Percentiles rank a stretch among this genome's conserved stretches.
Conservation (phyloP, 1,284 basidiomycete genomes). For the Moesziomyces sp. region DNA sequence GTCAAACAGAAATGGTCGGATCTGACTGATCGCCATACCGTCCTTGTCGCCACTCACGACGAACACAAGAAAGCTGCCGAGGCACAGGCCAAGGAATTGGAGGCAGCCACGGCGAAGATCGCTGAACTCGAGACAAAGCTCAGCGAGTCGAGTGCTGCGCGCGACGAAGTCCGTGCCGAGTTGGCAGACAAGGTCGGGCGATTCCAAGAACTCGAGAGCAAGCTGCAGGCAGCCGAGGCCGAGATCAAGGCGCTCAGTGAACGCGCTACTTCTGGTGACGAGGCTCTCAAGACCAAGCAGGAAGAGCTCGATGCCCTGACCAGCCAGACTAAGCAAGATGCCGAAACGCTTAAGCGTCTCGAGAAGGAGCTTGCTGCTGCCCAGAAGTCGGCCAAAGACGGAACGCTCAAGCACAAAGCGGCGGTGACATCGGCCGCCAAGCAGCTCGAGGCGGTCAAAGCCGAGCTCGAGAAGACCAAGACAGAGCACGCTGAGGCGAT, state of each 20-base stretch:
- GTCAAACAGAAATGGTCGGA: slow-evolving; percentile 20
- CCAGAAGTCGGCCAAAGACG: slow-evolving; percentile 30
- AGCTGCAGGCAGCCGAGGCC: slow-evolving; percentile 11
- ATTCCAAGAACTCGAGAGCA: slow-evolving; percentile 17
- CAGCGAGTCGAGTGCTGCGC: slow-evolving; percentile 2
- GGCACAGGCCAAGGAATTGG: slow-evolving; percentile 13
- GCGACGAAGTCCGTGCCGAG: slow-evolving; percentile 14
- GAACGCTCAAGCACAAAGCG: slow-evolving; percentile 27
- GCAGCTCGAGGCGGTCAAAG: slow-evolving; percentile 4
- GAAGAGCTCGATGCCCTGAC: slow-evolving; percentile 15
- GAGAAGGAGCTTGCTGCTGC: slow-evolving; percentile 34
- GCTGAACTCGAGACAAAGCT: slow-evolving; percentile 26
- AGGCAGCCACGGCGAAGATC: slow-evolving; percentile 12
- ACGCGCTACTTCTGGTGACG: slow-evolving; percentile 19
- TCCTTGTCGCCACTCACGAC: slow-evolving; percentile 13
- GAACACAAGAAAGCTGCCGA: slow-evolving; percentile 13
- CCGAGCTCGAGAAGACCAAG: slow-evolving; percentile 24
- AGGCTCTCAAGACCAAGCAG: slow-evolving; percentile 21
- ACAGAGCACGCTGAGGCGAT: slow-evolving; percentile 17
- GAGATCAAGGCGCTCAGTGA: slow-evolving; percentile 23
- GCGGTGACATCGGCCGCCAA: slow-evolving; percentile 14
- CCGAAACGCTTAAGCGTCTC: slow-evolving; percentile 15
- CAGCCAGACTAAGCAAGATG: slow-evolving; percentile 21
- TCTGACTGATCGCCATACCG: slow-evolving; percentile 11
- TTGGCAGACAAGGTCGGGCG: slow-evolving; percentile 12